These are phyloP conservation scores for Penicillium simplicissimum DNA, from an alignment of 495 filamentous ascomycete species.

Conservation along the genomic window DNA sequence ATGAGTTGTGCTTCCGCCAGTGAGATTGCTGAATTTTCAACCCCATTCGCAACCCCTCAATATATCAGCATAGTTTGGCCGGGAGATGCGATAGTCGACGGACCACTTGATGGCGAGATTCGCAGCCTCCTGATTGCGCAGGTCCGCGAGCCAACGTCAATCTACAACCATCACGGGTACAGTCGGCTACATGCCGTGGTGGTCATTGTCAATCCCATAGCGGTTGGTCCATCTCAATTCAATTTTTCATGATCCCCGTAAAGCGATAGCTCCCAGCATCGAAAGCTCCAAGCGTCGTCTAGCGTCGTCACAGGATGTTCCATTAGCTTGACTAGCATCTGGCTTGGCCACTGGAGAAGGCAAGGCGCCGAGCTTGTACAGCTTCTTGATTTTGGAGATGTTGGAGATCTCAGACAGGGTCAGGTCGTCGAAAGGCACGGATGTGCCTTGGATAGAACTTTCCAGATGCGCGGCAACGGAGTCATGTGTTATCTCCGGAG, in stretches of 20 bases:
- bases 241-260: slow-evolving; percentile 56
- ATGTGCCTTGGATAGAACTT: slow-evolving; percentile 60
- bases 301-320: slow-evolving; percentile 22
- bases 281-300: slow-evolving; percentile 59
- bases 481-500: slow-evolving; percentile 50
- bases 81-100: not conserved
- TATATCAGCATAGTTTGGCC: not conserved
- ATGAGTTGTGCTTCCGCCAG: not conserved
- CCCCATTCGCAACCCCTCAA: too few relatives aligned
- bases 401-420: slow-evolving; percentile 60
- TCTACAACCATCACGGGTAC: not conserved
- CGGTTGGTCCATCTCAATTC: not conserved
- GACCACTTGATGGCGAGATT: not conserved
- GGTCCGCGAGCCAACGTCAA: not conserved
- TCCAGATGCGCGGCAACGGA: slow-evolving; percentile 63
- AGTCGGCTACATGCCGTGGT: not conserved
- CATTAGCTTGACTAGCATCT: slow-evolving; percentile 18
- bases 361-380: slow-evolving; percentile 72
- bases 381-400: slow-evolving; percentile 69
- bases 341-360: slow-evolving; percentile 35
- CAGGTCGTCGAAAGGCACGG: slow-evolving; percentile 64
- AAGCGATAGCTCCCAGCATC: slow-evolving; percentile 70
- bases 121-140: not conserved
- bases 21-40: not conserved
- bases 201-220: not conserved